Base-by-base conservation (phyloP, 2,329 filamentous ascomycete genomes). In the Exophiala sp. region DNA sequence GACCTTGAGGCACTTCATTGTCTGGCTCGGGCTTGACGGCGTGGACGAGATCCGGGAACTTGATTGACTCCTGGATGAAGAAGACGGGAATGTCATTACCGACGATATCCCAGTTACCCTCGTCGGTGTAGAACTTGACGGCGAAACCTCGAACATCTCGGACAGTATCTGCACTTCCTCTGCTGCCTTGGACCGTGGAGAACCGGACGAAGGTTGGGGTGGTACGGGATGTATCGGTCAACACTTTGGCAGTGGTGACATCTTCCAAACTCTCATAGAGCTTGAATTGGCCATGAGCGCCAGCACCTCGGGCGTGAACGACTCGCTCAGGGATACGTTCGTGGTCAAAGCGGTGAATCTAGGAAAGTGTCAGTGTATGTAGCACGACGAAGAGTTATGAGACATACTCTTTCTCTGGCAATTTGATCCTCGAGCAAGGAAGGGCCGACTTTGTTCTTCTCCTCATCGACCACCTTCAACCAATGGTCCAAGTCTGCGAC, bases 101-200 rank as follows among this genome's bases (percentile, higher is more conserved):
- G 2, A 88, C 83, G 29, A 88, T 75, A 59, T 89, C 86, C 83
- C 85, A 89, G 62, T 88, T 90, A 3, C 87, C 88, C 63, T 91
- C 87, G 0, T 87, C 73, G 0, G 88, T 91, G 66, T 91, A 91
- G 64, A 89, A 84, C 69, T 89, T 89, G 58, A 89, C 71, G 0
- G 88, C 87, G 59, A 92, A 94, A 1, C 89, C 88, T 35, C 88
- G 82, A 2, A 91, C 86, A 74, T 94, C 88, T n/a, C 89, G 82
- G 1, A 91, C 88, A 0, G 87, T 91, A 66, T 94, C 89, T 5
- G 88, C 86, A 47, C 85, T 88, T 10, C 88, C 89, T 33, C 84
- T 79, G 65, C 83, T 88, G 5, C 87, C 87, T 1, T 88, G 77
- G 0, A 89, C 88, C 0, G 89, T 92, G 0, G 88, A 92, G 69